phyloP scores from a whole-genome alignment of 164 flowering plant genomes.

The Tetrastigma voinierianum region DNA sequence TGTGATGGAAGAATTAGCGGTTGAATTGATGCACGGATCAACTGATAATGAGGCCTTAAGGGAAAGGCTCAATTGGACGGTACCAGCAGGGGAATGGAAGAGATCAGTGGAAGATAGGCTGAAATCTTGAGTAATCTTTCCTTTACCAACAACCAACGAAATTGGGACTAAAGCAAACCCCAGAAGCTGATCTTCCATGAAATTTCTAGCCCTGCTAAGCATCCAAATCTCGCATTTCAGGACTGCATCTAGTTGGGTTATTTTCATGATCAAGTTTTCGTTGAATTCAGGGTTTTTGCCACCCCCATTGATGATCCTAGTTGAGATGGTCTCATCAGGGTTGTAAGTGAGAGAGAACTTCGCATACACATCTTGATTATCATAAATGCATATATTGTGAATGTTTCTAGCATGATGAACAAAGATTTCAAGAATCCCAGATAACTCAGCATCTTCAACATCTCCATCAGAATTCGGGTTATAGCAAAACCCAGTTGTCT shows the following conservation, averaged over 20 bases:
- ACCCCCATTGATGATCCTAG: slow-evolving; percentile 65
- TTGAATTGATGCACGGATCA: slow-evolving; percentile 11
- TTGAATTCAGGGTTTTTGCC: slow-evolving; percentile 91
- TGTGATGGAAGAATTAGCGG: slow-evolving; percentile 46
- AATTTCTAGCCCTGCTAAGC: slow-evolving; percentile 76
- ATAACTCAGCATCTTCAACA: slow-evolving; percentile 38
- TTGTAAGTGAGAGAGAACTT: slow-evolving; percentile 81
- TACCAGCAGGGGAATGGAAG: slow-evolving; percentile 95
- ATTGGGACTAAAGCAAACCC: slow-evolving; percentile 86
- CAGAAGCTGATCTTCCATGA: slow-evolving; percentile 84
- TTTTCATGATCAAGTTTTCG: slow-evolving; percentile 47
- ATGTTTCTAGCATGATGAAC: slow-evolving; percentile 89
- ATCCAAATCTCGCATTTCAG: slow-evolving; percentile 97
- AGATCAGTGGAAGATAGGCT: slow-evolving; percentile 82
- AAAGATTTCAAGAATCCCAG: slow-evolving; percentile 64
- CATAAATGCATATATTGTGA: slow-evolving; percentile 92
- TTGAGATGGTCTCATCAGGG: slow-evolving; percentile 71
- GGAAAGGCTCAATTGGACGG: slow-evolving; percentile 58
- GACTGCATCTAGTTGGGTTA: slow-evolving; percentile 54
- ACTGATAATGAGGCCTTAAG: slow-evolving; percentile 30
- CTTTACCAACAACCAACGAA: slow-evolving; percentile 52
- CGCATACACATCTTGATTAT: slow-evolving; percentile 96
- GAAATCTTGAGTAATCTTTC: slow-evolving; percentile 63
- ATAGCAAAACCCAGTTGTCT: slow-evolving; percentile 37
- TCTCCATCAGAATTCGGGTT: slow-evolving; percentile 29